Evolutionary conservation across 139 green algal species (phyloP).

Genomic region (Chlamydomonas sphaeroides): DNA sequence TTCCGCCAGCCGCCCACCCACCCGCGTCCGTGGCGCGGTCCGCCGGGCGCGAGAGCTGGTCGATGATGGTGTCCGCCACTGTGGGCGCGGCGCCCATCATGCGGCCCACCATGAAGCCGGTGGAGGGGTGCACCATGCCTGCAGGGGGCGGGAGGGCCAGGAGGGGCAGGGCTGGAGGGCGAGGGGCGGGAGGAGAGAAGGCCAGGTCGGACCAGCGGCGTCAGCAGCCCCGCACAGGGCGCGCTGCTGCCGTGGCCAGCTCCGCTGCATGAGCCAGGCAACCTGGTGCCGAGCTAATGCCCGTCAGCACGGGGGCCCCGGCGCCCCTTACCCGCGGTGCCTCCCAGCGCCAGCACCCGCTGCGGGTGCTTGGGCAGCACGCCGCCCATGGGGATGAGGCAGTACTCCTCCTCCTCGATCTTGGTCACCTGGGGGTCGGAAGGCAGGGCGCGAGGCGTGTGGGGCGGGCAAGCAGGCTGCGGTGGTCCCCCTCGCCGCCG

Average conservation of each 20-base stretch:
- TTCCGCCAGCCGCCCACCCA: too few species aligned
- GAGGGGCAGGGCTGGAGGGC: not conserved
- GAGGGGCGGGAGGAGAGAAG: not conserved
- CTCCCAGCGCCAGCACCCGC: conserved; percentile 94
- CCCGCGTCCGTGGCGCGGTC: conserved; percentile 62
- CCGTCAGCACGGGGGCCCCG: too few species aligned
- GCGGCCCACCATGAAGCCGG: conserved; percentile 95
- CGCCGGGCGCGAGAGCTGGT: conserved; percentile 66
- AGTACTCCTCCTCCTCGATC: conserved; percentile 97
- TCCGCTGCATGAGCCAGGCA: too few species aligned
- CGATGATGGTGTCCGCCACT: conserved; percentile 85
- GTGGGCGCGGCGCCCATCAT: conserved; percentile 87
- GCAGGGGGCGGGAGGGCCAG: too few species aligned
- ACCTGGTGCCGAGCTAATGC: too few species aligned
- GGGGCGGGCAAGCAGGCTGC: too few species aligned
- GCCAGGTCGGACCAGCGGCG: not conserved
- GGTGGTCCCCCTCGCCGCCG: too few species aligned
- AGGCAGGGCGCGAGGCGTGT: too few species aligned
- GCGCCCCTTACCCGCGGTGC: conserved; percentile 95
- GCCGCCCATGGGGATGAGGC: conserved; percentile 98
- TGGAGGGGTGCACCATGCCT: conserved; percentile 92
- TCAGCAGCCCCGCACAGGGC: too few species aligned
- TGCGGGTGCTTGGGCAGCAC: conserved; percentile 94
- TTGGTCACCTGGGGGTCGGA: conserved; percentile 61
- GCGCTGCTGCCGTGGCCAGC: too few species aligned